Evolutionary conservation across 2,329 filamentous ascomycete genomes (phyloP).

Genomic region (Cordyceps cicadae): DNA sequence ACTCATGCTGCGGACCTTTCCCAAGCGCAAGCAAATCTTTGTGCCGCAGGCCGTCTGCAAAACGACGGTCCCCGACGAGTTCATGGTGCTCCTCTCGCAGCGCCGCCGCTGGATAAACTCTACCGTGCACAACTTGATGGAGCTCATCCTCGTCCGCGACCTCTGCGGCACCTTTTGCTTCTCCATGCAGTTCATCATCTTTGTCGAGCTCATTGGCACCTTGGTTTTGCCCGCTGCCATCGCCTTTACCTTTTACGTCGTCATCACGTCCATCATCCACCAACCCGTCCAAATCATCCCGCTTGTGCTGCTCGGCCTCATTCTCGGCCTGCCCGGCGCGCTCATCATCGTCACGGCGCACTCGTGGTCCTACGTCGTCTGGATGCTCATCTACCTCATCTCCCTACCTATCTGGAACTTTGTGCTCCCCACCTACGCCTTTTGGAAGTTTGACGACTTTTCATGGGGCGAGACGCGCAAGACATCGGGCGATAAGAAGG

Average conservation of each 20-base stretch:
- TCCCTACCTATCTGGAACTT: conserved; percentile 98
- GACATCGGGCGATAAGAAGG: conserved; percentile 68
- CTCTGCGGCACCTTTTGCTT: conserved; percentile 99
- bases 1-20: conserved; percentile 96
- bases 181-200: conserved; percentile 98
- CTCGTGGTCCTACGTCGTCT: conserved; percentile 81
- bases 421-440: conserved; percentile 84
- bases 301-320: conserved; percentile 77
- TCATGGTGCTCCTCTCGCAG: conserved; percentile 87
- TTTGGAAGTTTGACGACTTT: conserved; percentile 99
- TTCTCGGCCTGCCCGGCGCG: conserved; percentile 85
- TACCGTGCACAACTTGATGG: conserved; percentile 97
- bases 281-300: conserved; percentile 79
- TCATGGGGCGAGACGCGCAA: conserved; percentile 98
- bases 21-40: conserved; percentile 97
- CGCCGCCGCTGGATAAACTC: conserved; percentile 98
- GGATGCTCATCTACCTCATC: conserved; percentile 94
- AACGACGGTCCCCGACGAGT: conserved; percentile 88
- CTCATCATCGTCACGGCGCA: conserved; percentile 92
- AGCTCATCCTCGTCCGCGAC: conserved; percentile 88
- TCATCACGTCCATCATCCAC: conserved; percentile 76
- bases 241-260: conserved; percentile 94
- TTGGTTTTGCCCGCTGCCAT: conserved; percentile 93
- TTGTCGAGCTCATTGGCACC: conserved; percentile 89
- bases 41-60: conserved; percentile 98